Evolutionary conservation across 345 rosid species (phyloP), one percentile per base, ranked within the genome.

Genomic region (Clausena lansium): DNA sequence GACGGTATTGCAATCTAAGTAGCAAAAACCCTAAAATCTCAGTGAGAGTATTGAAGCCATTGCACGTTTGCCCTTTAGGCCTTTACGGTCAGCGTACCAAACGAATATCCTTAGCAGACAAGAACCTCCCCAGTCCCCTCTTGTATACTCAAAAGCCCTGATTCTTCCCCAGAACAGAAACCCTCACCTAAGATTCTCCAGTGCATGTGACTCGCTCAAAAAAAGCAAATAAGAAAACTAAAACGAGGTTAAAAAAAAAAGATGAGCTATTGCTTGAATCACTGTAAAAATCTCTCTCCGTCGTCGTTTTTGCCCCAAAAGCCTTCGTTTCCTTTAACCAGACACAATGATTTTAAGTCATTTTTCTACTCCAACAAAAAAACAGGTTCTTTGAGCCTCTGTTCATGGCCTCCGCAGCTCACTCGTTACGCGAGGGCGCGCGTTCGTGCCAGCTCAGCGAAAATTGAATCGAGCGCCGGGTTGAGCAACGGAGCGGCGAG

Each of bases 331-430:
- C 77, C 27, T 77, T 81, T 77, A 57, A 19, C 80, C 22, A 79
- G 60, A 25, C 67, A 80, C 30, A 68, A 39, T 54, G 67, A 63
- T 77, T 73, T 74, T 11, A 66, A 74, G 58, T 45, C 83, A 62
- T 65, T 81, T 74, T 81, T 75, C 38, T 78, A 69, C 69, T 76
- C 88, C 76, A 71, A 58, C 36, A 35, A 64, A 60, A 52, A 5
- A 17, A 25, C 63, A 30, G 28, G 27, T 22, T 76, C 70, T 41
- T 36, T 73, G 27, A 66, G 60, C 39, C 52, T 81, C 69, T 82
- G 57, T 17, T 79, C 84, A 89, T 81, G 86, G 79, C 69, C 76
- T 4, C 75, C 71, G 61, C 84, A 75, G 39, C 79, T 71, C 54
- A 20, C 54, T 4, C 30, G 79, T 70, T 57, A 60, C 9, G 78